phyloP scores from a whole-genome alignment of 352 stramenopile species.

The Hyphochytrium catenoides region DNA sequence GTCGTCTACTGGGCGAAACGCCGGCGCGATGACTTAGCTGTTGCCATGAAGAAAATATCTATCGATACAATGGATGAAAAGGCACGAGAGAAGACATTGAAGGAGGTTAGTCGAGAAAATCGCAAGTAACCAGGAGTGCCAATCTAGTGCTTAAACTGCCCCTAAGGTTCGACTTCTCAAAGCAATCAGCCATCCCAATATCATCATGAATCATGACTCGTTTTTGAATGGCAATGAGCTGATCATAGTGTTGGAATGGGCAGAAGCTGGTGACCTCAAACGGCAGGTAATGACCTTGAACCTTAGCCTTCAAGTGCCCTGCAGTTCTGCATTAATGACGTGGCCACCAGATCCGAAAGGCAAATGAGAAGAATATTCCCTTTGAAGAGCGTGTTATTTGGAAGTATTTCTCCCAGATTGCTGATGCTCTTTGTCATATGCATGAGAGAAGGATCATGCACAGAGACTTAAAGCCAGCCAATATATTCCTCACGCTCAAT shows the following conservation, averaged over 20 bases:
- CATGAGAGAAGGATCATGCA: slow-evolving; percentile 76
- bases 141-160: slow-evolving; percentile 8
- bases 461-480: slow-evolving; percentile 76
- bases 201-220: slow-evolving; percentile 73
- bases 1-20: slow-evolving; percentile 63
- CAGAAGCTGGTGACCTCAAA: slow-evolving; percentile 74
- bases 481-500: slow-evolving; percentile 73
- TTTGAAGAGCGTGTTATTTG: slow-evolving; percentile 79
- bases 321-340: background rate
- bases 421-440: slow-evolving; percentile 51
- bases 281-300: too few species aligned
- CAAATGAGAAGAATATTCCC: slow-evolving; percentile 38
- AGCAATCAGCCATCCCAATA: slow-evolving; percentile 60
- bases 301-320: background rate
- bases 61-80: slow-evolving; percentile 71
- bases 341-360: slow-evolving; percentile 34
- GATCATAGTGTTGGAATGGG: slow-evolving; percentile 81
- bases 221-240: slow-evolving; percentile 68
- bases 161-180: slow-evolving; percentile 66
- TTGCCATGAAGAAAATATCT: slow-evolving; percentile 79
- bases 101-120: slow-evolving; percentile 15
- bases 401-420: slow-evolving; percentile 77
- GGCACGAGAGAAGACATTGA: slow-evolving; percentile 67
- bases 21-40: slow-evolving; percentile 26
- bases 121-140: background rate